Percentiles rank a stretch among this genome's conserved stretches.
phyloP scores from a whole-genome alignment of 2,329 filamentous ascomycete genomes.

The Colletotrichum shisoi region DNA sequence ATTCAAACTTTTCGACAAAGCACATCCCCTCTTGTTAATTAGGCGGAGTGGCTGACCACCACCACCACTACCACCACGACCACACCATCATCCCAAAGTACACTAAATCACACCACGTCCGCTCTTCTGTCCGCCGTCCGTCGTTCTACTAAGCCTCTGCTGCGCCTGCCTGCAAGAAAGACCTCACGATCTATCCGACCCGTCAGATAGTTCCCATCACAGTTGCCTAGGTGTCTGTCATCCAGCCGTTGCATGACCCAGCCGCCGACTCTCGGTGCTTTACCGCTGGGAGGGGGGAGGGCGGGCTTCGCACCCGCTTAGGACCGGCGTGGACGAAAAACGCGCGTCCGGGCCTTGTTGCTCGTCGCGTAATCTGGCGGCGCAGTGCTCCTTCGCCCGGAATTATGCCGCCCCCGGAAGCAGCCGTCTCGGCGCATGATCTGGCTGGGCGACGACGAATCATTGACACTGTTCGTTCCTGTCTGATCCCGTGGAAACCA shows the following conservation, averaged over 20 bases:
- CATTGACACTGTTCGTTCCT: too few relatives aligned
- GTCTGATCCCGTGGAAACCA: not conserved
- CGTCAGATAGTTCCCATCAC: not conserved
- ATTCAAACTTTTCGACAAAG: too few relatives aligned
- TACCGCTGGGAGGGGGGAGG: not conserved
- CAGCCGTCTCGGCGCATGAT: not conserved
- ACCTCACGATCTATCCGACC: conserved; percentile 17
- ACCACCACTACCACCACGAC: too few relatives aligned
- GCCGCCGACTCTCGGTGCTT: not conserved
- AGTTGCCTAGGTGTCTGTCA: not conserved
- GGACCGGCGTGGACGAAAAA: not conserved
- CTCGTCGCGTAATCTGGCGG: conserved; percentile 16
- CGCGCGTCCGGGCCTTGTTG: conserved; percentile 5
- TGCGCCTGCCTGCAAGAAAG: not conserved
- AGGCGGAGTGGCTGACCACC: not conserved
- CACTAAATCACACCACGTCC: not conserved
- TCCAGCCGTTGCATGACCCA: not conserved
- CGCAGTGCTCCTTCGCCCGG: conserved; percentile 9
- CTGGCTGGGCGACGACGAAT: too few relatives aligned
- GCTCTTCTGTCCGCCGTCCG: conserved; percentile 6
- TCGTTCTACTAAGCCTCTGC: not conserved
- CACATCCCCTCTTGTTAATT: too few relatives aligned
- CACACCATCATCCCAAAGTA: not conserved
- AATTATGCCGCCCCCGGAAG: conserved; percentile 12
- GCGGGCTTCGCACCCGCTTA: not conserved